Percentiles rank a stretch among this genome's conserved stretches.
These are phyloP conservation scores for Ceratocystis cacaofunesta DNA, from an alignment of 2,329 filamentous ascomycete species.

Conservation along the genomic window DNA sequence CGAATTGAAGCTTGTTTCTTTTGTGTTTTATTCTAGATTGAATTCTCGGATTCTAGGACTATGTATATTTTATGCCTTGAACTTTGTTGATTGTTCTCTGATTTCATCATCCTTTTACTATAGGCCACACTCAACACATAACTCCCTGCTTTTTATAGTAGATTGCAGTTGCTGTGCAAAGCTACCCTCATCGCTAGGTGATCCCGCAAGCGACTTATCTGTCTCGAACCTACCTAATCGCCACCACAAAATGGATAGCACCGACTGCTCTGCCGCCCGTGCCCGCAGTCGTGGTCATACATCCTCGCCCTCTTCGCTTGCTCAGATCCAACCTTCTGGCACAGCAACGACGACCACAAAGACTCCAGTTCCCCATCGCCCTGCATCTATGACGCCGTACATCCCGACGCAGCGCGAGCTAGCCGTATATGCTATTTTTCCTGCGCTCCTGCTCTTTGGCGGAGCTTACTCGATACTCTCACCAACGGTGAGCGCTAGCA, in stretches of 20 bases:
- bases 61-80: not conserved
- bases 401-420: slow-evolving; percentile 57
- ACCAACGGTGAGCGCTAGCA: slow-evolving; percentile 48
- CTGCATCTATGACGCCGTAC: slow-evolving; percentile 32
- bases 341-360: too few species aligned
- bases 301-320: not conserved
- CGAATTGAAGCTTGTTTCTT: not conserved
- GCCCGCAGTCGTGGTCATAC: not conserved
- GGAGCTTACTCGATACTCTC: slow-evolving; percentile 67
- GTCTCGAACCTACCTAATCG: not conserved
- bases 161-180: not conserved
- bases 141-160: not conserved
- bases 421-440: slow-evolving; percentile 55
- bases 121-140: not conserved
- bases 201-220: not conserved
- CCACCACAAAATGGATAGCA: not conserved
- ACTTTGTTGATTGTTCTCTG: not conserved
- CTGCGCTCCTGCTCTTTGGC: slow-evolving; percentile 62
- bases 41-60: not conserved
- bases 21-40: too few species aligned
- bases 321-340: not conserved
- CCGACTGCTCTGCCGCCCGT: not conserved
- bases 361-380: not conserved
- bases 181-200: not conserved
- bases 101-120: not conserved